Evolutionary conservation across 2,329 filamentous ascomycete genomes (phyloP).

Genomic region (Trichoderma koningii): DNA sequence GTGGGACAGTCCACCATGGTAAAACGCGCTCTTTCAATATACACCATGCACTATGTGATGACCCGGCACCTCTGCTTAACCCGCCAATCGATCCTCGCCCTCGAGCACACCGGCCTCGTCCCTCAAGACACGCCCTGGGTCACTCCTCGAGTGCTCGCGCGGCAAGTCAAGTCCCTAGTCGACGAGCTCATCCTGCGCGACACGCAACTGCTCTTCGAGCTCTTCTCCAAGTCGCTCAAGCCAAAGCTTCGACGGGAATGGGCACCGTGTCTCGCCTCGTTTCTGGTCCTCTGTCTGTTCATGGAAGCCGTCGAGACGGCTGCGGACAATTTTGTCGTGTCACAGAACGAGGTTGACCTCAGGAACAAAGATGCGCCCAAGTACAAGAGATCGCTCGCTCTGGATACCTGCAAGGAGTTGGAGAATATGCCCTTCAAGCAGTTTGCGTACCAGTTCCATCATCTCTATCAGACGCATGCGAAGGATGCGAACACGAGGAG

Average conservation of each 20-base stretch:
- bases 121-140: conserved; percentile 48
- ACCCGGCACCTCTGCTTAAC: conserved; percentile 58
- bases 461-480: conserved; percentile 60
- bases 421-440: conserved; percentile 63
- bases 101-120: conserved; percentile 47
- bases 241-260: conserved; percentile 56
- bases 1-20: conserved; percentile 49
- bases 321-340: conserved; percentile 54
- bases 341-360: conserved; percentile 53
- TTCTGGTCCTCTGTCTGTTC: conserved; percentile 59
- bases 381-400: conserved; percentile 48
- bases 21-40: conserved; percentile 55
- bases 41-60: conserved; percentile 60
- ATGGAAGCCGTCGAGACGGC: conserved; percentile 60
- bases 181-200: conserved; percentile 58
- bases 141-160: conserved; percentile 57
- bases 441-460: conserved; percentile 62
- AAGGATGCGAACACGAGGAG: conserved; percentile 51
- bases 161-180: conserved; percentile 59
- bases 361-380: conserved; percentile 42
- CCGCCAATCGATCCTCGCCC: conserved; percentile 44
- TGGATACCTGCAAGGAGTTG: conserved; percentile 52
- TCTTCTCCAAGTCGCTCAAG: conserved; percentile 56
- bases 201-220: conserved; percentile 54
- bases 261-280: conserved; percentile 59